Base-by-base conservation (phyloP, 345 rosid genomes). In the Dovyalis caffra region DNA sequence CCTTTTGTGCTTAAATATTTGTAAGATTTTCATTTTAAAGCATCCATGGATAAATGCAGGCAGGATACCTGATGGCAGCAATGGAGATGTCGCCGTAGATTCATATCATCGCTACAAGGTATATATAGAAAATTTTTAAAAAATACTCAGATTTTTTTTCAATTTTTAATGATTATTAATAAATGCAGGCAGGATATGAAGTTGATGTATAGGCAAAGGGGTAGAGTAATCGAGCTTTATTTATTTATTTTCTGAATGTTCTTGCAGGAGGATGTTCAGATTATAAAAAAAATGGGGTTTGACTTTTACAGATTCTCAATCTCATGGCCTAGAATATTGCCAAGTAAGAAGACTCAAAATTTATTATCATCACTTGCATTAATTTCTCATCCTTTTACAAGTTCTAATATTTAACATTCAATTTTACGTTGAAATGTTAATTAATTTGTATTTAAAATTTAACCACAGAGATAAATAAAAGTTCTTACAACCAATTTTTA, bases 21-120 rank as follows among this genome's bases (percentile, higher is more conserved):
- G 21, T 20, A 56, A 56, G 61, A 6, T 21, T 23, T 20, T 20
- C 8, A 56, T 20, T 56, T 56, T n/a, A 20, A 6, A 18, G 11
- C 25, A 20, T 56, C 23, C 25, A 20, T 56, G 6, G 3, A 56
- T 5, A 18, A 21, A 20, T 64, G 45, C 74, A 84, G 83, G 60
- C 33, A 88, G 69, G 65, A 86, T 86, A 72, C 51, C 10, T 0
- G 90, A 86, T 71, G 57, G 69, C 12, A 82, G 83, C 64, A 86
- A 83, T 21, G 94, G 86, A 31, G 90, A 92, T 72, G 83, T 88
- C 29, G 96, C 96, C 16, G 91, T 88, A 25, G 96, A 91, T 81
- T 90, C 87, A 65, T 92, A 90, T 76, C 86, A 91, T 72, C 85
- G 88, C 38, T 90, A 87, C 81, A 84, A 89, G 92, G 97, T 88